A percentile compares a stretch with the other conserved stretches of the same genome.
phyloP scores from a whole-genome alignment of 768 basidiomycete species.

The Serendipita indica region DNA sequence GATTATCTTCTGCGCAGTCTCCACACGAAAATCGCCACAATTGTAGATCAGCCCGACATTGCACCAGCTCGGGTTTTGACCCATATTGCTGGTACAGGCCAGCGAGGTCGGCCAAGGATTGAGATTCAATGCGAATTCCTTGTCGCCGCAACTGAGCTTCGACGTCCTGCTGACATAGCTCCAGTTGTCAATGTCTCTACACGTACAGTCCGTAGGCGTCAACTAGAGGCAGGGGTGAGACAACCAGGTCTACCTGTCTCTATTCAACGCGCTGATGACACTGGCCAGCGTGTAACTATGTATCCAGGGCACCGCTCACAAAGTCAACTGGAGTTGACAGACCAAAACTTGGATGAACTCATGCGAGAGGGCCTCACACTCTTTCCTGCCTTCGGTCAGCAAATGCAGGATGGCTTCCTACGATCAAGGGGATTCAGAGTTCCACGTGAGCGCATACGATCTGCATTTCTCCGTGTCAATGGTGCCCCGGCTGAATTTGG shows the following conservation, averaged over 20 bases:
- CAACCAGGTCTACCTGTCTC: slow-evolving; percentile 15
- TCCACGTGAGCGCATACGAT: slow-evolving; percentile 10
- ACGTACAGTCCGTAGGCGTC: slow-evolving; percentile 16
- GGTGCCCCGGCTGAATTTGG: slow-evolving; percentile 17
- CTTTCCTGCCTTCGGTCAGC: slow-evolving; percentile 17
- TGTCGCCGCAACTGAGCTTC: not conserved
- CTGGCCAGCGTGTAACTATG: not conserved
- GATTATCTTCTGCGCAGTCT: not conserved
- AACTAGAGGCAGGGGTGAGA: slow-evolving; percentile 15
- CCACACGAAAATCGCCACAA: not conserved
- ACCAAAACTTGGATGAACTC: slow-evolving; percentile 11
- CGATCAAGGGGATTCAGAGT: slow-evolving; percentile 15
- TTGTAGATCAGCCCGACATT: not conserved
- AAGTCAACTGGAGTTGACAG: not conserved
- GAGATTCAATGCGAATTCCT: not conserved
- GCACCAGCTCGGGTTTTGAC: not conserved
- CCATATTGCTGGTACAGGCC: not conserved
- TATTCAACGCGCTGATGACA: not conserved
- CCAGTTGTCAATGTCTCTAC: not conserved
- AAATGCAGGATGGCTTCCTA: slow-evolving; percentile 16
- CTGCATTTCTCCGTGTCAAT: slow-evolving; percentile 16
- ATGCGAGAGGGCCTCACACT: slow-evolving; percentile 11
- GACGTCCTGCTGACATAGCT: not conserved
- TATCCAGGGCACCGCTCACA: not conserved
- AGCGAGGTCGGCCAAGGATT: not conserved